Evolutionary conservation across 2,329 filamentous ascomycete species (phyloP).

Genomic region (Dactylellina parvicollis): DNA sequence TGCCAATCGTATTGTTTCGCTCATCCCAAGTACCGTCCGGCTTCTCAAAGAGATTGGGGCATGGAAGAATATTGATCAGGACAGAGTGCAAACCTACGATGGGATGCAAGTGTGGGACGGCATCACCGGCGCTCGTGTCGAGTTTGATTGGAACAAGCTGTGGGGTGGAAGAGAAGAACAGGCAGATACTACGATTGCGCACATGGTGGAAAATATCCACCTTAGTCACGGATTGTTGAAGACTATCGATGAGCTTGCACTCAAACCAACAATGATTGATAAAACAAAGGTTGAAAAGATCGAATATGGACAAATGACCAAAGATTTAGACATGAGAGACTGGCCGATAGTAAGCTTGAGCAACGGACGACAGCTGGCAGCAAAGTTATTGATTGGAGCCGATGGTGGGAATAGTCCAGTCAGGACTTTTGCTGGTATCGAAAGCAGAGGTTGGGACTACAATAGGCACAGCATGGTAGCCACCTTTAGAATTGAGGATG

Average conservation of each 20-base stretch:
- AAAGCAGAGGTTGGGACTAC: conserved; percentile 92
- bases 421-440: conserved; percentile 85
- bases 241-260: conserved; percentile 74
- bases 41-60: conserved; percentile 79
- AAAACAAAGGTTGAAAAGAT: conserved; percentile 83
- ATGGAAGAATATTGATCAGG: conserved; percentile 78
- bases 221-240: conserved; percentile 80
- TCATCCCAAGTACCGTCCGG: conserved; percentile 85
- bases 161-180: conserved; percentile 60
- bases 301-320: conserved; percentile 73
- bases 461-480: conserved; percentile 89
- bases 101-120: conserved; percentile 99
- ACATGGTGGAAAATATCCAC: conserved; percentile 96
- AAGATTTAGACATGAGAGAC: conserved; percentile 78
- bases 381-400: conserved; percentile 87
- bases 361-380: conserved; percentile 74
- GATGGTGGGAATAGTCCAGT: conserved; percentile 96
- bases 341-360: conserved; percentile 87
- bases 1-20: conserved; percentile 94
- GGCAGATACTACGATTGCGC: conserved; percentile 77
- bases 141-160: conserved; percentile 77
- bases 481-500: conserved; percentile 77
- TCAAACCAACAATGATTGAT: conserved; percentile 74
- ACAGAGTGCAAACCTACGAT: conserved; percentile 84
- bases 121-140: conserved; percentile 83